A percentile compares a stretch with the other conserved stretches of the same genome.
Conservation (phyloP, 1,284 basidiomycete genomes). For the Ustilago bromivora region DNA sequence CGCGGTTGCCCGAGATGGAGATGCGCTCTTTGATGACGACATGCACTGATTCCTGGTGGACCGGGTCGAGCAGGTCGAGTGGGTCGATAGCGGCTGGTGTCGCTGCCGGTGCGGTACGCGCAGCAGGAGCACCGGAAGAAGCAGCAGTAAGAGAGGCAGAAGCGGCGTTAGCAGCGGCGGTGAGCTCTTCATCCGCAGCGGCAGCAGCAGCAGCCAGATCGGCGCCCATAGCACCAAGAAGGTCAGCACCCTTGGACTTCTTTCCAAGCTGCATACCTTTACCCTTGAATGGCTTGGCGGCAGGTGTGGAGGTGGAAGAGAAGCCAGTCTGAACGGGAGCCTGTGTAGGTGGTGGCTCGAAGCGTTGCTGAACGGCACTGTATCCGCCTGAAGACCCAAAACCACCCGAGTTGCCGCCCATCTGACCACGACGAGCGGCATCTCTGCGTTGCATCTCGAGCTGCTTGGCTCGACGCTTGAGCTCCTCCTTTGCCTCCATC, state of each 20-base stretch:
- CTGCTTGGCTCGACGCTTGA: conserved; percentile 96
- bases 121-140: conserved; percentile 30
- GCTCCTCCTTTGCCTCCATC: conserved; percentile 98
- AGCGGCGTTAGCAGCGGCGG: conserved; percentile 71
- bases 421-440: conserved; percentile 62
- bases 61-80: conserved; percentile 76
- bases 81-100: conserved; percentile 71
- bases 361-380: conserved; percentile 41
- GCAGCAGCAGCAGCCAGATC: conserved; percentile 51
- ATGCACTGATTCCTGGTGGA: conserved; percentile 86
- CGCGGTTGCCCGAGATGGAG: conserved; percentile 83
- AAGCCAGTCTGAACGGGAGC: conserved; percentile 61
- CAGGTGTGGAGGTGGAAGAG: conserved; percentile 44
- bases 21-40: conserved; percentile 86
- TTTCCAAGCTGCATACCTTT: conserved; percentile 99
- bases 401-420: conserved; percentile 49
- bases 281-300: conserved; percentile 85
- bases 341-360: conserved; percentile 55
- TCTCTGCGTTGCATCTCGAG: conserved; percentile 93
- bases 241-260: conserved; percentile 86
- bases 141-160: conserved; percentile 58
- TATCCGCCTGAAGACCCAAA: conserved; percentile 48
- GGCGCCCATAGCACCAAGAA: conserved; percentile 84
- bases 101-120: conserved; percentile 67
- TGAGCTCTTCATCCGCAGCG: conserved; percentile 71